A percentile compares a stretch with the other conserved stretches of the same genome.
Evolutionary conservation across 1,284 basidiomycete genomes (phyloP).

Genomic region (Ustilago shanxiensis): DNA sequence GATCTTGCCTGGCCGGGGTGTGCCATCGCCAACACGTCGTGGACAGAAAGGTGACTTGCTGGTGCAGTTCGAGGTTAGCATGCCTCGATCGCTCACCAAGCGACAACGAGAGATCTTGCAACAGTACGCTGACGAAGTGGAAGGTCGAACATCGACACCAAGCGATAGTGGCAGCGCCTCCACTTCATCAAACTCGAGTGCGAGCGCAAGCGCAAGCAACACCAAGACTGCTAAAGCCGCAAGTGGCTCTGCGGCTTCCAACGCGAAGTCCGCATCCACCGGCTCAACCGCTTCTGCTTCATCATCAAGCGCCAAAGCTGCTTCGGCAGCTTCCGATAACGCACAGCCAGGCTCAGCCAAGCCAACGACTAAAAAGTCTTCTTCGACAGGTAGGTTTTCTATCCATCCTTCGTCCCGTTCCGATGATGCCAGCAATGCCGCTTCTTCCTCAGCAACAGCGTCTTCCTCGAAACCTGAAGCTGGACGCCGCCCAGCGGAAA

Average conservation of each 20-base stretch:
- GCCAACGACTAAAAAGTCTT: slow-evolving; percentile 26
- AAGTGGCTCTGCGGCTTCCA: not conserved
- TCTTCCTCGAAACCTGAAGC: not conserved
- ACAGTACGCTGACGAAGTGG: slow-evolving; percentile 85
- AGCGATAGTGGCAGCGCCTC: slow-evolving; percentile 11
- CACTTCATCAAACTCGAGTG: not conserved
- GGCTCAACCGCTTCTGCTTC: slow-evolving; percentile 5
- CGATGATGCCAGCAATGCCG: slow-evolving; percentile 23
- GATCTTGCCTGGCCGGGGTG: slow-evolving; percentile 89
- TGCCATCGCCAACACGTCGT: slow-evolving; percentile 74
- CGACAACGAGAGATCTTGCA: slow-evolving; percentile 89
- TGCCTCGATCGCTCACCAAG: slow-evolving; percentile 88
- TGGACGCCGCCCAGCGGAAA: not conserved
- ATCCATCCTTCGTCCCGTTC: slow-evolving; percentile 49
- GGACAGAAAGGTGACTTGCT: slow-evolving; percentile 87
- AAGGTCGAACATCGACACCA: slow-evolving; percentile 33
- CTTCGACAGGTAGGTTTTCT: slow-evolving; percentile 49
- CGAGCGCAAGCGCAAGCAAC: not conserved
- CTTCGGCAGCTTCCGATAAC: slow-evolving; percentile 16
- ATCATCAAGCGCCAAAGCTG: slow-evolving; percentile 16
- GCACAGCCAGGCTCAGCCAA: slow-evolving; percentile 18
- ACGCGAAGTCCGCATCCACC: slow-evolving; percentile 9
- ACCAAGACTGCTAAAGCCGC: slow-evolving; percentile 25
- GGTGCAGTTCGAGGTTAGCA: slow-evolving; percentile 86
- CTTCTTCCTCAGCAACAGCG: slow-evolving; percentile 6